A percentile compares a stretch with the other conserved stretches of the same genome.
Evolutionary conservation across 768 basidiomycete species (phyloP).

Genomic region (Rhizopogon roseolus): DNA sequence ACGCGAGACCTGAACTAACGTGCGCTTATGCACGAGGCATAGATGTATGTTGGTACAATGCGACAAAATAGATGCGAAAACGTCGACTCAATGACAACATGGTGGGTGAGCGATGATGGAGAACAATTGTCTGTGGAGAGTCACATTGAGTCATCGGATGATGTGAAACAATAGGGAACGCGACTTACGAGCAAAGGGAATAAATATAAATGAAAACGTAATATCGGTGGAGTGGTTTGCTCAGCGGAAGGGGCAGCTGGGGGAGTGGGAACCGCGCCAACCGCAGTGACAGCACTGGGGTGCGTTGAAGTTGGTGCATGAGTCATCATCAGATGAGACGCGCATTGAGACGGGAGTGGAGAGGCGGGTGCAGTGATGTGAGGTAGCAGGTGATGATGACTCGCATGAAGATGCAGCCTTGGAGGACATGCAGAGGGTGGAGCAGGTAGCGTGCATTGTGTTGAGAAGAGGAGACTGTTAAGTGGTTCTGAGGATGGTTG

Average conservation of each 20-base stretch:
- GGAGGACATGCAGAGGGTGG: slow-evolving; percentile 9
- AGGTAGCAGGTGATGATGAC: slow-evolving; percentile 2
- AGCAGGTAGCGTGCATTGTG: slow-evolving; percentile 14
- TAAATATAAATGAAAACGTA: slow-evolving; percentile 22
- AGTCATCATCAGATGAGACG: slow-evolving; percentile 18
- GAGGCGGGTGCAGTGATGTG: slow-evolving; percentile 4
- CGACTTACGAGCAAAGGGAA: slow-evolving; percentile 17
- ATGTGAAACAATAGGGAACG: slow-evolving; percentile 7
- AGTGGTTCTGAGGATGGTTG: slow-evolving; percentile 3
- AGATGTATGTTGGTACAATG: slow-evolving; percentile 31
- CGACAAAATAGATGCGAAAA: slow-evolving; percentile 23
- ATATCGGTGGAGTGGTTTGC: slow-evolving; percentile 7
- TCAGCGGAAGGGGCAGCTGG: slow-evolving; percentile 64
- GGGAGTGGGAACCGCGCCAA: slow-evolving; percentile 55
- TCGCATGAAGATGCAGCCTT: slow-evolving; percentile 5
- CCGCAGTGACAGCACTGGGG: slow-evolving; percentile 80
- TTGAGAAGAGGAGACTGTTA: not conserved
- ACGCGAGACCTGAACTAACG: slow-evolving; percentile 18
- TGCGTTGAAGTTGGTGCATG: slow-evolving; percentile 46
- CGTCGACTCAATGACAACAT: slow-evolving; percentile 24
- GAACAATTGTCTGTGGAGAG: slow-evolving; percentile 11
- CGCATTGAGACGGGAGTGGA: slow-evolving; percentile 19
- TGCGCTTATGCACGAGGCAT: slow-evolving; percentile 30
- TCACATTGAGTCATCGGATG: not conserved
- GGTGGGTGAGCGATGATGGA: slow-evolving; percentile 13